Evolutionary conservation across 768 basidiomycete species (phyloP).

Genomic region (Russula earlei): DNA sequence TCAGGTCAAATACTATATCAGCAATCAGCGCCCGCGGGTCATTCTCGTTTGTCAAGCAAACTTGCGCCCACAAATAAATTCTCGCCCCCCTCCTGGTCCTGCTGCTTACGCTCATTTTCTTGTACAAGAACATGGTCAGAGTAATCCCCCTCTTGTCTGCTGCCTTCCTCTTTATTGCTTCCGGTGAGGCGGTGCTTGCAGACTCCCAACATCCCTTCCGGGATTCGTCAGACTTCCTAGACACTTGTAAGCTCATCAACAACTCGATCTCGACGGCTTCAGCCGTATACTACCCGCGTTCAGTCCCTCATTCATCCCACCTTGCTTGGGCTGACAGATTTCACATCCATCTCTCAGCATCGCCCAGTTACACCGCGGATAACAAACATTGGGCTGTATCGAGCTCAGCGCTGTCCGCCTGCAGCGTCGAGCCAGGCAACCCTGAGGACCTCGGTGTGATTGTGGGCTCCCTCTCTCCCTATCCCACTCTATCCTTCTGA

Average conservation of each 20-base stretch:
- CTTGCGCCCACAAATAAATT: neutral
- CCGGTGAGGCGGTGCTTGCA: neutral
- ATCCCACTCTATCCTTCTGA: neutral
- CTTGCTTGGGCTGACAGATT: neutral
- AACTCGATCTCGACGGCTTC: constrained; percentile 1
- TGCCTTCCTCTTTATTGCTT: neutral
- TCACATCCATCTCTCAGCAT: neutral
- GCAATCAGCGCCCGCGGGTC: too few relatives aligned
- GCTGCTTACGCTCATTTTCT: neutral
- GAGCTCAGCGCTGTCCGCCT: constrained; percentile 11
- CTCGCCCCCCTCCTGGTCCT: neutral
- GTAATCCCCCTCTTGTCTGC: neutral
- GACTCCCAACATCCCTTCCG: neutral
- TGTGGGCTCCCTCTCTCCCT: neutral
- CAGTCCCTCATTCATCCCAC: neutral
- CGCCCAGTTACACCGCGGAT: constrained; percentile 1
- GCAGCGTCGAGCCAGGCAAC: constrained; percentile 21
- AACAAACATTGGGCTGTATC: constrained; percentile 11
- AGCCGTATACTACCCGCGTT: constrained; percentile 3
- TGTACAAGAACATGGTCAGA: neutral
- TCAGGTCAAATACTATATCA: too few relatives aligned
- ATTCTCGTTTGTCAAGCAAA: too few relatives aligned
- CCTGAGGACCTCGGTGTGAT: constrained; percentile 16
- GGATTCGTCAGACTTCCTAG: neutral
- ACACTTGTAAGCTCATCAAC: neutral